Conservation (phyloP, 1,284 basidiomycete genomes). For the Papiliotrema terrestris region DNA sequence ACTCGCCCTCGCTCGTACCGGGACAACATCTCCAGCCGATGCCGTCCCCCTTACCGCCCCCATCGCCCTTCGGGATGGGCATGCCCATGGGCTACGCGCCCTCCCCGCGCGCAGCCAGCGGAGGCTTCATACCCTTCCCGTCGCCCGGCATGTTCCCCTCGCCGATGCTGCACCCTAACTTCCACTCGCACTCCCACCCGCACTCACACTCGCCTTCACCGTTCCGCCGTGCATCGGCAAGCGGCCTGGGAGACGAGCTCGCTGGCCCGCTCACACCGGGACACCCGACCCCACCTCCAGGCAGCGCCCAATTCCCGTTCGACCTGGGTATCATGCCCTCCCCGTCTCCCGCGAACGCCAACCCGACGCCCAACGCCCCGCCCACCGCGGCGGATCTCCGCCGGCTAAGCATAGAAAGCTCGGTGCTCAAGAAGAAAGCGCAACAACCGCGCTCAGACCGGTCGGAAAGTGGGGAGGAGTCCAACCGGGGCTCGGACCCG, state of each 20-base stretch:
- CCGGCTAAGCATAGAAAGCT: conserved; percentile 31
- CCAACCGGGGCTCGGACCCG: conserved; percentile 13
- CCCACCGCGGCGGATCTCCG: conserved; percentile 24
- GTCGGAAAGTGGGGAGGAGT: conserved; percentile 2
- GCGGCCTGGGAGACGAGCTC: conserved; percentile 11
- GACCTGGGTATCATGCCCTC: conserved; percentile 15
- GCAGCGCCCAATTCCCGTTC: conserved; percentile 1
- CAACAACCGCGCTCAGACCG: background rate
- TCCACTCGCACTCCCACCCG: background rate
- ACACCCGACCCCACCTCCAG: background rate
- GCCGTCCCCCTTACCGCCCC: conserved; percentile 9
- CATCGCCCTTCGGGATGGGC: conserved; percentile 5
- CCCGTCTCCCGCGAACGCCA: background rate
- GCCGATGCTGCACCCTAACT: conserved; percentile 22
- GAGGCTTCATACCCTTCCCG: conserved; percentile 12
- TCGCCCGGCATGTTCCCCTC: conserved; percentile 31
- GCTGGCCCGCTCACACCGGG: conserved; percentile 39
- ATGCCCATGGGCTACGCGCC: background rate
- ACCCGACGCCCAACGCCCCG: conserved; percentile 4
- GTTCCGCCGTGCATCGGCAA: conserved; percentile 17
- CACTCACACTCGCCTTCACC: conserved; percentile 19
- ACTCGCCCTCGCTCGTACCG: background rate
- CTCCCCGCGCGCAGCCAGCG: conserved; percentile 7
- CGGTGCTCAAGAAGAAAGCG: conserved; percentile 36
- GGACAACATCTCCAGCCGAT: background rate